Evolutionary conservation across 2,329 filamentous ascomycete genomes (phyloP).

Genomic region (Xylaria sp.): DNA sequence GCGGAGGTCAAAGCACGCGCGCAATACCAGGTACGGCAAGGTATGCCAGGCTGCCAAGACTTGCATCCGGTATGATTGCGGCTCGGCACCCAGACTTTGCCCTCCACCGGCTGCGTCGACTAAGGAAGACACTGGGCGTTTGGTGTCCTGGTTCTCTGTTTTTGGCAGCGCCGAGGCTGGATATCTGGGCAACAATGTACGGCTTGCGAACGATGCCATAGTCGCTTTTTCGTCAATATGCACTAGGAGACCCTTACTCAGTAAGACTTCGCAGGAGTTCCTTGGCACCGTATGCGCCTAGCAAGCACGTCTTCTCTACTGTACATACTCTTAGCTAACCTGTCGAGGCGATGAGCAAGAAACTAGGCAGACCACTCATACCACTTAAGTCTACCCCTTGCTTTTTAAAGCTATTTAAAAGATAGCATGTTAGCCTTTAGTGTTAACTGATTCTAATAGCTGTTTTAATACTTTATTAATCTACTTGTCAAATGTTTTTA

Average conservation of each 20-base stretch:
- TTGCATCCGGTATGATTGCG: background rate
- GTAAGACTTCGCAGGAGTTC: background rate
- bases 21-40: background rate
- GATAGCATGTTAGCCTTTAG: too few species aligned
- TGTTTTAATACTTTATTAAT: too few species aligned
- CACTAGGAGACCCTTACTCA: background rate
- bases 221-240: background rate
- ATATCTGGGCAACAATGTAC: too few species aligned
- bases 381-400: too few species aligned
- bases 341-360: too few species aligned
- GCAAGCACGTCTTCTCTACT: background rate
- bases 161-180: too few species aligned
- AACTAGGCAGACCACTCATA: too few species aligned
- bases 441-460: too few species aligned
- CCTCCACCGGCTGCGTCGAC: background rate
- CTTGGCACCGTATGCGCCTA: constrained; percentile 6
- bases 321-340: background rate
- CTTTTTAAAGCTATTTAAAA: too few species aligned
- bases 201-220: background rate
- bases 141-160: too few species aligned
- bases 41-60: constrained; percentile 9
- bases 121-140: background rate
- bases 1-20: constrained; percentile 17
- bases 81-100: constrained; percentile 14
- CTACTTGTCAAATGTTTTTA: too few species aligned